Evolutionary conservation across 495 filamentous ascomycete genomes (phyloP).

Genomic region (Penicillium antarcticum): DNA sequence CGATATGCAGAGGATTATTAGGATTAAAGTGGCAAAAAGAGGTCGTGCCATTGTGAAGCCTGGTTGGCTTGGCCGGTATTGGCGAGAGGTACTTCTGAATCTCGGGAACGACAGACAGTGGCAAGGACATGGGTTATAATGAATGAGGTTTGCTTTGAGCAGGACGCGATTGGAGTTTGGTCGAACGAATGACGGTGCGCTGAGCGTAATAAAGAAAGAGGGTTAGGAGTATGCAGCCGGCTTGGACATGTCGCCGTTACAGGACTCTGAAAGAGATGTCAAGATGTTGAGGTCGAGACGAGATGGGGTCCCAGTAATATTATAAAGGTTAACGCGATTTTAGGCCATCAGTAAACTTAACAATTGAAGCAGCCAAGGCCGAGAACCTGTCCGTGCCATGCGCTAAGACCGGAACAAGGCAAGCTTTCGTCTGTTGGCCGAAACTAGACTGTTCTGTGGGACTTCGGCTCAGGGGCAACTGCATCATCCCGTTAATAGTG

Average conservation of each 20-base stretch:
- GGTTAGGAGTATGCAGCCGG: too few relatives aligned
- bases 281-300: too few relatives aligned
- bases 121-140: too few relatives aligned
- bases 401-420: conserved; percentile 13
- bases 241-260: too few relatives aligned
- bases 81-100: background rate
- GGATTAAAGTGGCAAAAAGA: conserved; percentile 18
- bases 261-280: too few relatives aligned
- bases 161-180: too few relatives aligned
- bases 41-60: background rate
- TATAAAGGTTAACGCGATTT: background rate
- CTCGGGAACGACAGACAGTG: background rate
- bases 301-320: too few relatives aligned
- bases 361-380: conserved; percentile 14
- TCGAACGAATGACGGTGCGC: too few relatives aligned
- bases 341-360: too few relatives aligned
- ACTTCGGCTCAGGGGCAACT: conserved; percentile 1
- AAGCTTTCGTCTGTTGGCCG: conserved; percentile 1
- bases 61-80: conserved; percentile 1
- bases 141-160: conserved; percentile 1
- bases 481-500: too few relatives aligned
- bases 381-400: background rate
- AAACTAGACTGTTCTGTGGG: conserved; percentile 31
- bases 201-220: too few relatives aligned
- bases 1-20: conserved; percentile 22